Evolutionary conservation across 1,284 basidiomycete genomes (phyloP).

Genomic region (Ustilago nuda): DNA sequence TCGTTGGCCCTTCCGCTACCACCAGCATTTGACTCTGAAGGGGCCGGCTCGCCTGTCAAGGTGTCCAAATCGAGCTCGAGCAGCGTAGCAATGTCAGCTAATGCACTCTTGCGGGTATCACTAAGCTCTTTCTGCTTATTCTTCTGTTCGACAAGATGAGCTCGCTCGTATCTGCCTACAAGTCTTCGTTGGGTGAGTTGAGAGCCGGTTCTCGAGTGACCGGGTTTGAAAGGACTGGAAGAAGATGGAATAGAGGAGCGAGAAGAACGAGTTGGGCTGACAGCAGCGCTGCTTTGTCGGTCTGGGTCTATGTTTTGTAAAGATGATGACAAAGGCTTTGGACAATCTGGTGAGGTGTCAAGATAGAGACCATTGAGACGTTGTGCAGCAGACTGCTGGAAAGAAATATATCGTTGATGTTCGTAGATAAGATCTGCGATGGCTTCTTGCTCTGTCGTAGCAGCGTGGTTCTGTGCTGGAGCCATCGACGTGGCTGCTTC

Average conservation of each 20-base stretch:
- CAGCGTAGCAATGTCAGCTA: slow-evolving; percentile 58
- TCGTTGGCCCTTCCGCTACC: slow-evolving; percentile 5
- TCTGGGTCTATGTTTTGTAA: not conserved
- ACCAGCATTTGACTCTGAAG: slow-evolving; percentile 4
- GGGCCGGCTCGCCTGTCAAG: slow-evolving; percentile 47
- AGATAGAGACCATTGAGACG: slow-evolving; percentile 39
- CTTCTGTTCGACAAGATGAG: slow-evolving; percentile 58
- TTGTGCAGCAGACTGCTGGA: slow-evolving; percentile 44
- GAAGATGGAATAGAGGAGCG: slow-evolving; percentile 15
- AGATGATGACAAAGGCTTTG: not conserved
- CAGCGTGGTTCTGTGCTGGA: not conserved
- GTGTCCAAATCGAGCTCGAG: slow-evolving; percentile 55
- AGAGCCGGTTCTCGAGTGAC: slow-evolving; percentile 36
- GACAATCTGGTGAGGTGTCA: slow-evolving; percentile 30
- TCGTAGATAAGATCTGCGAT: slow-evolving; percentile 63
- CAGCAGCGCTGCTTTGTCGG: slow-evolving; percentile 13
- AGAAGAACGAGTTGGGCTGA: slow-evolving; percentile 20
- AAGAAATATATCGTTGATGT: slow-evolving; percentile 45
- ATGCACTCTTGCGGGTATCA: slow-evolving; percentile 52
- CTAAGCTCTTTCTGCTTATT: slow-evolving; percentile 56
- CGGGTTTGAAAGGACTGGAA: slow-evolving; percentile 30
- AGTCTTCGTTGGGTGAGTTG: slow-evolving; percentile 51
- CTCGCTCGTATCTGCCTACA: slow-evolving; percentile 54
- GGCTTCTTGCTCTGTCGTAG: slow-evolving; percentile 46
- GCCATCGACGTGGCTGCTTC: slow-evolving; percentile 24